These are phyloP conservation scores for Globisporangium emineosum DNA, from an alignment of 352 stramenopile species.

Conservation along the genomic window DNA sequence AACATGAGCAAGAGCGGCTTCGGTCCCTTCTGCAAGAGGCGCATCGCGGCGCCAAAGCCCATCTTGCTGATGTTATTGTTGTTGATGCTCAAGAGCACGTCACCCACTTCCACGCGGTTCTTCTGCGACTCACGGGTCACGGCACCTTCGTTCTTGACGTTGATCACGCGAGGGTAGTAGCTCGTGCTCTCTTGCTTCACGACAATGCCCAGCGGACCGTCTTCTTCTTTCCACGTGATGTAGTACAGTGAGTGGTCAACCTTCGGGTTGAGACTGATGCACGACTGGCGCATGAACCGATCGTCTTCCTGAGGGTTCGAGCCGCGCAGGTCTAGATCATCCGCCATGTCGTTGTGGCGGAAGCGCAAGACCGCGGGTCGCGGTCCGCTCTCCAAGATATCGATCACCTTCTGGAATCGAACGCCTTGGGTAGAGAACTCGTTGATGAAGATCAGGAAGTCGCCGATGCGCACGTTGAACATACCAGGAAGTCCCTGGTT, in stretches of 20 bases:
- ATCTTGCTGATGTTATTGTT: slow-evolving; percentile 92
- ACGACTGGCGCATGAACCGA: slow-evolving; percentile 59
- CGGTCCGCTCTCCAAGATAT: slow-evolving; percentile 79
- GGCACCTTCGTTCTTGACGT: slow-evolving; percentile 85
- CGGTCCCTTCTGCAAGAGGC: slow-evolving; percentile 79
- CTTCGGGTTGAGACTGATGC: slow-evolving; percentile 79
- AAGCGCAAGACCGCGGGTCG: slow-evolving; percentile 78
- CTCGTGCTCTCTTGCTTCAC: slow-evolving; percentile 85
- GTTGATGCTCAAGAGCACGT: slow-evolving; percentile 85
- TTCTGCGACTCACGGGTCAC: slow-evolving; percentile 79
- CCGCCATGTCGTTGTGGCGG: slow-evolving; percentile 70
- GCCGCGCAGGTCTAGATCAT: slow-evolving; percentile 35
- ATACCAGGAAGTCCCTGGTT: slow-evolving; percentile 77
- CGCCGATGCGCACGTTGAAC: slow-evolving; percentile 82
- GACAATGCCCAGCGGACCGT: slow-evolving; percentile 81
- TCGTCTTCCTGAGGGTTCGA: slow-evolving; percentile 76
- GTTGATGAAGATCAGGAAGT: slow-evolving; percentile 85
- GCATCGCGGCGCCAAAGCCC: slow-evolving; percentile 84
- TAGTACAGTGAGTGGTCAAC: slow-evolving; percentile 85
- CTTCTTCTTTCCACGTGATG: slow-evolving; percentile 88
- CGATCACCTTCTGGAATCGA: slow-evolving; percentile 84
- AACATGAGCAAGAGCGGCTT: slow-evolving; percentile 88
- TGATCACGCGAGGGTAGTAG: slow-evolving; percentile 86
- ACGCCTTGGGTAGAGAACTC: slow-evolving; percentile 81
- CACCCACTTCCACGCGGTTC: slow-evolving; percentile 78